A percentile compares a stretch with the other conserved stretches of the same genome.
Evolutionary conservation across 1,139 yeast genomes (phyloP).

Genomic region (Torulaspora pretoriensis): DNA sequence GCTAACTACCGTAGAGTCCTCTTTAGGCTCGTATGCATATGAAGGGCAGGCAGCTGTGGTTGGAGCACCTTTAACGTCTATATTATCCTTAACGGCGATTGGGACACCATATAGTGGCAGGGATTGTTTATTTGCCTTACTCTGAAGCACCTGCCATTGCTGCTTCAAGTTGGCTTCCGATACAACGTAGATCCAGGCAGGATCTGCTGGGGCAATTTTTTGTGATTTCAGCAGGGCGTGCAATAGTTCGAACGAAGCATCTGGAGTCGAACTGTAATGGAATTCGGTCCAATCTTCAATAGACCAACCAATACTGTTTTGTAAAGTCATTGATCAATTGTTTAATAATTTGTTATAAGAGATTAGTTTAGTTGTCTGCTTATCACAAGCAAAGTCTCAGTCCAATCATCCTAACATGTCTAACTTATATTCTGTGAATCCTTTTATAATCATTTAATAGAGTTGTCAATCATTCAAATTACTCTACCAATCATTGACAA

Average conservation of each 20-base stretch:
- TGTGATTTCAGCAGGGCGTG: conserved; percentile 48
- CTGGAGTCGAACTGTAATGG: conserved; percentile 61
- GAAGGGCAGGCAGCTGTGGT: conserved; percentile 97
- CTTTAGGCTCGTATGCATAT: conserved; percentile 58
- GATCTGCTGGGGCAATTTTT: conserved; percentile 49
- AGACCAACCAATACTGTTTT: conserved; percentile 49
- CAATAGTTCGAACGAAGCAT: conserved; percentile 53
- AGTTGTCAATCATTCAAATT: background rate
- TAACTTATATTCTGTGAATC: background rate
- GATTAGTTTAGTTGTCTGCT: too few species aligned
- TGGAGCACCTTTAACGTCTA: conserved; percentile 73
- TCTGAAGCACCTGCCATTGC: conserved; percentile 77
- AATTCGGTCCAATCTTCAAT: conserved; percentile 65
- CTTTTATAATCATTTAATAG: background rate
- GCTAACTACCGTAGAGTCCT: conserved; percentile 71
- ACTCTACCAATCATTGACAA: background rate
- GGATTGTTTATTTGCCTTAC: conserved; percentile 48
- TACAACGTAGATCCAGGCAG: conserved; percentile 88
- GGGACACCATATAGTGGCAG: conserved; percentile 77
- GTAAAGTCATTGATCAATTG: conserved; percentile 3
- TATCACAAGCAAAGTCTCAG: background rate
- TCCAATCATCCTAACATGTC: background rate
- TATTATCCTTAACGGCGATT: conserved; percentile 88
- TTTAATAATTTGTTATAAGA: background rate
- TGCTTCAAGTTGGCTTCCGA: conserved; percentile 54